Base-by-base conservation (phyloP, 495 filamentous ascomycete species). In the Penicillium cataractarum region DNA sequence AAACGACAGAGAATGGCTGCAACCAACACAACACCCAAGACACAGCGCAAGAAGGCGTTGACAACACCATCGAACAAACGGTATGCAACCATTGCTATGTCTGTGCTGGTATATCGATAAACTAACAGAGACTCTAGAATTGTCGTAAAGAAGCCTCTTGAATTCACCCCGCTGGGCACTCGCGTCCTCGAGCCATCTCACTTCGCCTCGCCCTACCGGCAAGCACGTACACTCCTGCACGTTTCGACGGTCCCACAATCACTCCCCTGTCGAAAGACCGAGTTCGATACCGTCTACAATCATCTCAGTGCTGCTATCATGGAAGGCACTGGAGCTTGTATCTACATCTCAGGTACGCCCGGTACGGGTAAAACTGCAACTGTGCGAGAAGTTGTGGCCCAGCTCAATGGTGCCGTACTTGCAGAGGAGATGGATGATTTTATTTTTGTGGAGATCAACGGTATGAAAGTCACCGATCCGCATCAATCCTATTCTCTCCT, bases 351-450 rank as follows among this genome's bases (percentile, higher is more conserved):
- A n/a, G 96, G 96, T 40, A 97, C 93, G 0, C 96, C 96, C 0
- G 96, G 96, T n/a, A 99, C 96, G 0, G 96, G 96, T 56, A 99
- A 99, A 71, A 99, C 96, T 7, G 96, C 96, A 27, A 99, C 96
- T 0, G 94, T 99, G 9, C 90, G 96, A 58, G 96, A 98, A 76
- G 95, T 97, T 3, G 89, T 98, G 8, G 87, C 90, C 19, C 90
- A 92, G 73, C 84, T 99, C 10, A 93, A 97, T 62, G 85, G 84
- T 5, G 88, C 92, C 1, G 95, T 98, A 6, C 82, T 84, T 32
- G 86, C 87, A 12, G 96, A 99, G 71, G 93, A 98, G 76, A 86
- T 99, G 55, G 96, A 98, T 67, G 96, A 99, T 73, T 99, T 99
- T 73, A 96, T 97, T 65, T 99, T 98, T 65, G 93, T 98, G 64